Evolutionary conservation across 129 eudicot genomes (phyloP).

Genomic region (Sambucus nigra): DNA sequence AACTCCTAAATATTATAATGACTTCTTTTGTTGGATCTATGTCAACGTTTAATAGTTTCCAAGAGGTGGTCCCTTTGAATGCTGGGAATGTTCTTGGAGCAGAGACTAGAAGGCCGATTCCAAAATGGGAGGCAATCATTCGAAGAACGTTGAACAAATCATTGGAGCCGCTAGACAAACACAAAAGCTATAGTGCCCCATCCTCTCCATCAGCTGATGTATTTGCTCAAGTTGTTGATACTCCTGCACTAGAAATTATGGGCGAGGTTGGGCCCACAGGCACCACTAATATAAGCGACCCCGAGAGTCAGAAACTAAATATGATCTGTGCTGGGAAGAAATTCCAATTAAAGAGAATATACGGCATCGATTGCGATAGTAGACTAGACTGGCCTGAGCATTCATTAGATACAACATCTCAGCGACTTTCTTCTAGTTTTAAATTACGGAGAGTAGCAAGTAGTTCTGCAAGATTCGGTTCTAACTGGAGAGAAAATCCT

Average conservation of each 20-base stretch:
- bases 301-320: slow-evolving; percentile 13
- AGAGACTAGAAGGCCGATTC: slow-evolving; percentile 70
- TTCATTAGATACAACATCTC: slow-evolving; percentile 50
- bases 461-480: slow-evolving; percentile 47
- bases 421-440: slow-evolving; percentile 36
- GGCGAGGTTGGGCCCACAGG: slow-evolving; percentile 11
- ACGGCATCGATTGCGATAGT: slow-evolving; percentile 25
- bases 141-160: slow-evolving; percentile 70
- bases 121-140: slow-evolving; percentile 80
- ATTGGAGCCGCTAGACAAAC: slow-evolving; percentile 34
- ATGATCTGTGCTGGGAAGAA: slow-evolving; percentile 17
- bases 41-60: slow-evolving; percentile 47
- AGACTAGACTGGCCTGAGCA: slow-evolving; percentile 74
- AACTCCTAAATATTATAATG: no score
- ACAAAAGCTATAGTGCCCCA: slow-evolving; percentile 88
- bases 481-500: slow-evolving; percentile 32
- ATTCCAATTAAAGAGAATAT: slow-evolving; percentile 24
- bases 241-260: slow-evolving; percentile 21
- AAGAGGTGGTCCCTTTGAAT: slow-evolving; percentile 92
- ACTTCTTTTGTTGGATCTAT: not conserved
- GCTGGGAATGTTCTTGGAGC: slow-evolving; percentile 97
- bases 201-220: slow-evolving; percentile 64
- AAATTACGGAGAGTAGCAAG: slow-evolving; percentile 62
- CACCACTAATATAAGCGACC: slow-evolving; percentile 9
- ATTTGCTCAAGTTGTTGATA: slow-evolving; percentile 26